Evolutionary conservation across 306 rosid species (phyloP).

Genomic region (Elaeagnus macrophylla): DNA sequence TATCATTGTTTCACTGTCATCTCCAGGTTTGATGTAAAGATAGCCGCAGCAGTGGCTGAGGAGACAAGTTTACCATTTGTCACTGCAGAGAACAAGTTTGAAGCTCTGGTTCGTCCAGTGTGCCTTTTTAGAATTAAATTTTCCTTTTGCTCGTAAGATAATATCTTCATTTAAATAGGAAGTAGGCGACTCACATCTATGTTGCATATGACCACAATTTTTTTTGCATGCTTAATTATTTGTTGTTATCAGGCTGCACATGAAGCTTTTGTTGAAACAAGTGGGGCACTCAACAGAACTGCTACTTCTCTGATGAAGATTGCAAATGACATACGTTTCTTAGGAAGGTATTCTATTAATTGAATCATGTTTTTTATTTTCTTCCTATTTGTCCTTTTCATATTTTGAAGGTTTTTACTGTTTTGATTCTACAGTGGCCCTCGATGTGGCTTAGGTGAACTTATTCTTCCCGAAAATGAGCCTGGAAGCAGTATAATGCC

Average conservation of each 20-base stretch:
- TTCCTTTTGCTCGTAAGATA: background rate
- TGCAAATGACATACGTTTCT: constrained; percentile 84
- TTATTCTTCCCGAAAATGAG: constrained; percentile 96
- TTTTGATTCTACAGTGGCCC: constrained; percentile 66
- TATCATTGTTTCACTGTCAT: constrained; percentile 16
- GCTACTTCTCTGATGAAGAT: constrained; percentile 89
- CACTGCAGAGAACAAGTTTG: constrained; percentile 96
- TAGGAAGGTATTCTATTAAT: constrained; percentile 66
- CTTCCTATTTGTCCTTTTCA: background rate
- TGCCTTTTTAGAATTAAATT: constrained; percentile 1
- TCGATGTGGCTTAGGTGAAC: constrained; percentile 98
- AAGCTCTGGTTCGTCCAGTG: constrained; percentile 79
- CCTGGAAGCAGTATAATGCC: constrained; percentile 99
- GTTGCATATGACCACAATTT: too few species aligned
- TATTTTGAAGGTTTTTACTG: constrained; percentile 17
- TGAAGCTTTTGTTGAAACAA: constrained; percentile 88
- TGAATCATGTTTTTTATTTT: background rate
- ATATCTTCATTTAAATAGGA: constrained; percentile 3
- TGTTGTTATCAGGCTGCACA: constrained; percentile 79
- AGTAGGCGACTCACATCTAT: too few species aligned
- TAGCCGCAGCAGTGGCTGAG: constrained; percentile 90
- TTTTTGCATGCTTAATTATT: constrained; percentile 13
- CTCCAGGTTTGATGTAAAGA: constrained; percentile 78
- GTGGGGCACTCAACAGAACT: constrained; percentile 86
- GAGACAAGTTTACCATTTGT: constrained; percentile 82